Evolutionary conservation across 306 rosid species (phyloP), one percentile per base, ranked within the genome.

Genomic region (Styphnolobium japonicum): DNA sequence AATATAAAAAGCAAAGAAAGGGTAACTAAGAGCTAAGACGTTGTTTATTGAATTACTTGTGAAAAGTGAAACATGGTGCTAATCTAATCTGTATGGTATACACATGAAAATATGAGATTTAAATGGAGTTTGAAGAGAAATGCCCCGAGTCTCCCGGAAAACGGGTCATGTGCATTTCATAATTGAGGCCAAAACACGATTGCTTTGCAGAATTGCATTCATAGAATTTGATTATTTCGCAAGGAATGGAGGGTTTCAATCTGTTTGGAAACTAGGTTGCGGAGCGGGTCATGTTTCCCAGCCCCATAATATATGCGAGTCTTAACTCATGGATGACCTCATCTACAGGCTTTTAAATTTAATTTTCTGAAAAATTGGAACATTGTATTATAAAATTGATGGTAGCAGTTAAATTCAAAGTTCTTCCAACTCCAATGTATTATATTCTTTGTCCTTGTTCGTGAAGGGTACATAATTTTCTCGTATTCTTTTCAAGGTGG

Each of bases 111-210:
- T 1, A 0, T 16, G 10, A 7, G 16, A 66, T 66, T 21, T 19
- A n/a, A 66, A n/a, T 48, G 4, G 7, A 18, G 48, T 29, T 71
- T 1, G 75, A 69, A 46, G 27, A 14, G 60, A 71, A 31, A 19
- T 52, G 11, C 11, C 45, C 0, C 10, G 18, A 29, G 25, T 2
- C 4, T 22, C n/a, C 23, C 25, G 4, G 70, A 34, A 61, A 75
- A 64, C 15, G 76, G 31, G 58, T 52, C 85, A 75, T 84, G 87
- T 82, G 87, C 79, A 81, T 61, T 80, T 66, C 15, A 62, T 71
- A 0, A 51, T 49, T 61, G 77, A 68, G 65, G 75, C 61, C 61
- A 80, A 78, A 83, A 63, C 77, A 74, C 80, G 58, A 62, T 66
- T 33, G 46, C 56, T 60, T 7, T 19, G 66, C 75, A 65, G 10